Evolutionary conservation across 1,284 basidiomycete genomes (phyloP), one percentile per base, ranked within the genome.

Genomic region (Apiotrichum montevideense): DNA sequence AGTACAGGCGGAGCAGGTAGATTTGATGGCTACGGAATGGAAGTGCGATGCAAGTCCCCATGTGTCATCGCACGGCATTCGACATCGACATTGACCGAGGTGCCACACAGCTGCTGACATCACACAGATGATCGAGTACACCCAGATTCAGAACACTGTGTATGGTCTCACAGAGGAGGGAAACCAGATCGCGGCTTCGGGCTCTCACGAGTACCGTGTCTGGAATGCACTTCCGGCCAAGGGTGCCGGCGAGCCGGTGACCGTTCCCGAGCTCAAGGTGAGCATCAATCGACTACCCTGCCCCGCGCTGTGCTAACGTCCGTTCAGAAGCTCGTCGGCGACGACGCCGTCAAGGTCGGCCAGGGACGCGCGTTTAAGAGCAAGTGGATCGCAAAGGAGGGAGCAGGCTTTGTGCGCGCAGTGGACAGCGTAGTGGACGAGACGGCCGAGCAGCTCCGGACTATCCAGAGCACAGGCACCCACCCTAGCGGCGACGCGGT

Each of bases 341-440:
- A 87, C 56, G 90, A 94, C 66, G 82, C 84, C 5, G 85, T 88
- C 15, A 95, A 93, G 79, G 83, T 80, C 61, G 96, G 96, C 3
- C 96, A 98, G 77, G 87, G 87, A 34, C 85, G 89, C 63, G 96
- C 95, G 29, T 97, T 99, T 83, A 96, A 94, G 79, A 95, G 90
- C 71, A 90, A 89, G 64, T 98, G 96, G 94, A 92, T 98, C 63
- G 83, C 81, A 35, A 98, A 98, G 77, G 88, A 95, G 63, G 90
- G 89, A 3, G 83, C 85, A 63, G 90, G 91, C 21, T 85, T 97
- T 59, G 85, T 97, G 54, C 87, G 88, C 77, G 79, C 86, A 59
- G 80, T 79, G 11, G 62, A 80, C n/a, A 74, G 80, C 13, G 87
- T 93, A 48, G 76, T 80, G 63, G 91, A 96, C 70, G 75, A 75